phyloP scores from a whole-genome alignment of 164 flowering plant species.

The Vitis cinerea region DNA sequence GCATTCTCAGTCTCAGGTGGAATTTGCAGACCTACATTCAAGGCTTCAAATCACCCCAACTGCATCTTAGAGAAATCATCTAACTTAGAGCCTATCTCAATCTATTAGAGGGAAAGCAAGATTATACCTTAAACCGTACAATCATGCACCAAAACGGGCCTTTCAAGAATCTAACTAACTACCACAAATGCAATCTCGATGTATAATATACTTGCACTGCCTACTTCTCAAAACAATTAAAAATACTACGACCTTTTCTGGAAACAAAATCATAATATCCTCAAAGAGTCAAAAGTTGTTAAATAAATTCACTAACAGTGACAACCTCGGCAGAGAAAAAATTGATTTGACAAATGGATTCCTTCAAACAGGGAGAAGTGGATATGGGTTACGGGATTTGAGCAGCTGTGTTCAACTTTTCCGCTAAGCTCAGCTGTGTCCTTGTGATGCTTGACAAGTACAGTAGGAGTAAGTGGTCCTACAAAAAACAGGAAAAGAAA shows the following conservation, averaged over 20 bases:
- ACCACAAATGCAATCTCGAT: background rate
- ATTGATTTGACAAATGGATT: background rate
- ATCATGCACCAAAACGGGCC: too few species aligned
- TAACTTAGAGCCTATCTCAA: too few species aligned
- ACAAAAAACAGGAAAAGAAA: constrained; percentile 8
- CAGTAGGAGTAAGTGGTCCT: constrained; percentile 81
- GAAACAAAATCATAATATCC: background rate
- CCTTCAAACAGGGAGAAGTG: background rate
- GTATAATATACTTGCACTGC: background rate
- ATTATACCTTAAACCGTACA: too few species aligned
- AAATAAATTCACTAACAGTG: background rate
- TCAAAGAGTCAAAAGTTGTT: too few species aligned
- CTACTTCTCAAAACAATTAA: background rate
- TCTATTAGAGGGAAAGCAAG: too few species aligned
- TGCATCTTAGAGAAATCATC: too few species aligned
- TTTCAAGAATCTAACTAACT: background rate
- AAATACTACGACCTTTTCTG: background rate
- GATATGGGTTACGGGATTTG: constrained; percentile 55
- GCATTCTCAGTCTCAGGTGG: too few species aligned
- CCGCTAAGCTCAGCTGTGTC: constrained; percentile 91
- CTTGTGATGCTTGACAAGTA: constrained; percentile 89
- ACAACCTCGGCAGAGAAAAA: background rate
- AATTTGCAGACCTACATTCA: too few species aligned
- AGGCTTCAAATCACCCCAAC: too few species aligned
- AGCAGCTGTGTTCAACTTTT: constrained; percentile 96